phyloP scores from a whole-genome alignment of 2,329 filamentous ascomycete species.

The Sporothrix schenckii region DNA sequence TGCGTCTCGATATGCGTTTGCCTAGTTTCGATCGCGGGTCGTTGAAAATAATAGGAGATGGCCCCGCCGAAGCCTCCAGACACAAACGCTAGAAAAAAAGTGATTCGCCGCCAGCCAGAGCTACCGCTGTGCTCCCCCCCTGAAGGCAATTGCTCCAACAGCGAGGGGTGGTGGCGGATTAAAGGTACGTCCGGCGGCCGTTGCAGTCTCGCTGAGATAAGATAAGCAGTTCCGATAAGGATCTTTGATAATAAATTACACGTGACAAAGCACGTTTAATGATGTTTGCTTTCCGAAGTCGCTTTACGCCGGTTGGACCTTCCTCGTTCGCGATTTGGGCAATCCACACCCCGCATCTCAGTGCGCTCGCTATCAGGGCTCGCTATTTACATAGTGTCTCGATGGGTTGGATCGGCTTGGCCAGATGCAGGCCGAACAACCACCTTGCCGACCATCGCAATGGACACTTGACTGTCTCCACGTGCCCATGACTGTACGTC shows the following conservation, averaged over 20 bases:
- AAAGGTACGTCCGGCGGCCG: constrained; percentile 32
- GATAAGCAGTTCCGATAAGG: not conserved
- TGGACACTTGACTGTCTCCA: constrained; percentile 12
- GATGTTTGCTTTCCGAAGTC: not conserved
- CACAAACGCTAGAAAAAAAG: constrained; percentile 29
- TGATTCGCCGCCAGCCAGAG: constrained; percentile 22
- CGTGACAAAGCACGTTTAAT: not conserved
- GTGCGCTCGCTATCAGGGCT: constrained; percentile 23
- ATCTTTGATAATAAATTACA: not conserved
- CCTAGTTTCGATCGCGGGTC: constrained; percentile 29
- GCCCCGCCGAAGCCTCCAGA: constrained; percentile 36
- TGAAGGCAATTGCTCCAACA: not conserved
- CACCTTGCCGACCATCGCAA: not conserved
- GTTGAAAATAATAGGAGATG: constrained; percentile 33
- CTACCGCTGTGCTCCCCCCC: constrained; percentile 17
- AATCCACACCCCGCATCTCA: constrained; percentile 6
- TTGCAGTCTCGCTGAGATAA: not conserved
- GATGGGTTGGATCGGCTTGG: not conserved
- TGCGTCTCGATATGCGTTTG: constrained; percentile 28
- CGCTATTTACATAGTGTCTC: not conserved
- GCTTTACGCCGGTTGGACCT: constrained; percentile 5
- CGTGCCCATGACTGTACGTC: not conserved
- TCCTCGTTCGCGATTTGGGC: constrained; percentile 3
- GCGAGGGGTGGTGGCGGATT: constrained; percentile 30
- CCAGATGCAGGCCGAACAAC: not conserved